These are phyloP conservation scores for Ophiocordyceps camponoti-saundersi DNA, from an alignment of 2,329 filamentous ascomycete species.

Conservation along the genomic window DNA sequence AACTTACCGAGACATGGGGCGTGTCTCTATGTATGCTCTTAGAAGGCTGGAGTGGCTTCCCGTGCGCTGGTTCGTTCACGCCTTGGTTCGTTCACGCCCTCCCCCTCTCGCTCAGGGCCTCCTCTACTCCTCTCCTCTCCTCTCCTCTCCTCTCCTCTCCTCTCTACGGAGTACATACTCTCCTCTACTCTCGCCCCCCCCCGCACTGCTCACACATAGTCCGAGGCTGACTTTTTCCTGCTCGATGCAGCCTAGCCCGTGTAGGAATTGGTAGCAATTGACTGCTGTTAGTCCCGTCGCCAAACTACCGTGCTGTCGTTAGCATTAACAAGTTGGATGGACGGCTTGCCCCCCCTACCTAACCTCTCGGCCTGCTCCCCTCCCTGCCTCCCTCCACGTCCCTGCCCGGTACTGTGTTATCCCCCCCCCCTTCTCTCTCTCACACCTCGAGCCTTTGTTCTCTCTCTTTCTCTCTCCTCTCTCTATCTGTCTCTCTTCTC, in stretches of 20 bases:
- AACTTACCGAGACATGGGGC: no score
- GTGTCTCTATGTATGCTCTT: no score
- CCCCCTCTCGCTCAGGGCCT: no score
- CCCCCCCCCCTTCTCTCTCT: not conserved
- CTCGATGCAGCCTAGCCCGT: conserved; percentile 1
- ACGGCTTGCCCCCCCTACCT: not conserved
- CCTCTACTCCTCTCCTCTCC: no score
- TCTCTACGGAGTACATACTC: no score
- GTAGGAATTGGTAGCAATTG: not conserved
- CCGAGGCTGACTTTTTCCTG: not conserved
- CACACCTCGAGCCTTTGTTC: not conserved
- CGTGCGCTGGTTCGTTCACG: no score
- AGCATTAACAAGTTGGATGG: not conserved
- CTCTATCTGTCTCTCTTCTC: not conserved
- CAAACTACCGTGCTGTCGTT: not conserved
- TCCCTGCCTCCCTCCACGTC: conserved; percentile 1
- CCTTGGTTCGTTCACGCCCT: no score
- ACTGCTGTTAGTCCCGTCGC: not conserved
- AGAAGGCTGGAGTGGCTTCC: no score
- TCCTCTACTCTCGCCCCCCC: not conserved
- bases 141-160: not conserved
- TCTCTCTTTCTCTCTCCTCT: not conserved
- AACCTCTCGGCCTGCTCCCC: not conserved
- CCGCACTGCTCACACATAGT: not conserved
- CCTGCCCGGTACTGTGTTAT: not conserved